Conservation (phyloP, 345 rosid genomes). For the Capsella bursapastoris region DNA sequence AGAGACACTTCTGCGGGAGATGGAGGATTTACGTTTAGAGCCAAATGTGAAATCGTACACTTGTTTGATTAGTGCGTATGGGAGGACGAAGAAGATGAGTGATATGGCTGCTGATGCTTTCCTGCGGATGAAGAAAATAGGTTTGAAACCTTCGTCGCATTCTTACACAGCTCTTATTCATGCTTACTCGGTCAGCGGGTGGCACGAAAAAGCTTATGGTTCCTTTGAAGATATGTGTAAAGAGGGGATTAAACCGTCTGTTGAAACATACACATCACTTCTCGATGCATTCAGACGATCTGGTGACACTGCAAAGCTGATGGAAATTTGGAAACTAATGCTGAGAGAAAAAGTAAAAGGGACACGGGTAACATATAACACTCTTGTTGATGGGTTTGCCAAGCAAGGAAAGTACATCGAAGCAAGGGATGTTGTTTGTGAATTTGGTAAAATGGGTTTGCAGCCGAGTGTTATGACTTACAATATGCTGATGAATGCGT, state of each 20-base stretch:
- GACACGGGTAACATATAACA: slow-evolving; percentile 79
- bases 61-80: slow-evolving; percentile 79
- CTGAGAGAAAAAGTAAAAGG: slow-evolving; percentile 60
- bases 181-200: slow-evolving; percentile 82
- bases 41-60: slow-evolving; percentile 74
- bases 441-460: slow-evolving; percentile 77
- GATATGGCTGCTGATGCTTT: slow-evolving; percentile 87
- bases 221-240: slow-evolving; percentile 68
- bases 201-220: slow-evolving; percentile 76
- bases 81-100: slow-evolving; percentile 73
- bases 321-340: slow-evolving; percentile 86
- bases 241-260: slow-evolving; percentile 73
- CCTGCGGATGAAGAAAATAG: slow-evolving; percentile 73
- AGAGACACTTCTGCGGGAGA: slow-evolving; percentile 67
- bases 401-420: slow-evolving; percentile 84
- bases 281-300: slow-evolving; percentile 81
- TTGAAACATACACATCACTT: slow-evolving; percentile 84
- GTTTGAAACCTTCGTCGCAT: slow-evolving; percentile 73
- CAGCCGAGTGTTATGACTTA: slow-evolving; percentile 84
- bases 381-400: slow-evolving; percentile 85
- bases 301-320: slow-evolving; percentile 66
- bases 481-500: slow-evolving; percentile 94
- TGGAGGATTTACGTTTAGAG: slow-evolving; percentile 66
- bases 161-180: slow-evolving; percentile 87
- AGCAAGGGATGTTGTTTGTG: slow-evolving; percentile 80